Percentiles rank a stretch among this genome's conserved stretches.
Evolutionary conservation across 78 protist species (phyloP).

Genomic region (Tieghemostelium lacteum): DNA sequence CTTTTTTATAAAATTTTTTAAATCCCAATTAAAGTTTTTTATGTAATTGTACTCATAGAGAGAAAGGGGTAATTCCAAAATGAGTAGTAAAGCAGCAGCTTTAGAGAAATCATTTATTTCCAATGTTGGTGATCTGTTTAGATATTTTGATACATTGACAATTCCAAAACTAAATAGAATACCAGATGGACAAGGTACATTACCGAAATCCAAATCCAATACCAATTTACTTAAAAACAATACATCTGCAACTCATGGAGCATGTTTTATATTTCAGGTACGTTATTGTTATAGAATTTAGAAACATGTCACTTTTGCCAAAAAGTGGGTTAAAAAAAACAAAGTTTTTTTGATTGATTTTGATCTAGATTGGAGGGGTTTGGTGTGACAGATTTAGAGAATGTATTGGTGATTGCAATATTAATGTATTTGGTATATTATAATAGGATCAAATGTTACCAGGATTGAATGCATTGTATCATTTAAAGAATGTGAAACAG

Average conservation of each 20-base stretch:
- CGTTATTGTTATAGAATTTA: neutral
- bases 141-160: slow-evolving; percentile 35
- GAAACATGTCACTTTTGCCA: too few relatives aligned
- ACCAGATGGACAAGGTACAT: neutral
- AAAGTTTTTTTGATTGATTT: too few relatives aligned
- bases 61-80: too few relatives aligned
- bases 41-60: too few relatives aligned
- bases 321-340: too few relatives aligned
- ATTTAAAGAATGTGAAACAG: slow-evolving; percentile 13
- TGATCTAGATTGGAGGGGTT: too few relatives aligned
- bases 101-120: slow-evolving; percentile 55
- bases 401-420: too few relatives aligned
- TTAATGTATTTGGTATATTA: neutral
- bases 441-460: slow-evolving; percentile 75
- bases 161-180: slow-evolving; percentile 10
- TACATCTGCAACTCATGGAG: slow-evolving; percentile 1
- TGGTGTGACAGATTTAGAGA: too few relatives aligned
- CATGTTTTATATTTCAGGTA: slow-evolving; percentile 58
- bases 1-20: too few relatives aligned
- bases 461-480: slow-evolving; percentile 59
- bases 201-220: slow-evolving; percentile 10
- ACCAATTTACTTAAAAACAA: neutral
- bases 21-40: too few relatives aligned
- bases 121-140: slow-evolving; percentile 53
- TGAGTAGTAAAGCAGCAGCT: slow-evolving; percentile 30